Base-by-base conservation (phyloP, 2,329 filamentous ascomycete genomes). In the Fusarium newnesense region DNA sequence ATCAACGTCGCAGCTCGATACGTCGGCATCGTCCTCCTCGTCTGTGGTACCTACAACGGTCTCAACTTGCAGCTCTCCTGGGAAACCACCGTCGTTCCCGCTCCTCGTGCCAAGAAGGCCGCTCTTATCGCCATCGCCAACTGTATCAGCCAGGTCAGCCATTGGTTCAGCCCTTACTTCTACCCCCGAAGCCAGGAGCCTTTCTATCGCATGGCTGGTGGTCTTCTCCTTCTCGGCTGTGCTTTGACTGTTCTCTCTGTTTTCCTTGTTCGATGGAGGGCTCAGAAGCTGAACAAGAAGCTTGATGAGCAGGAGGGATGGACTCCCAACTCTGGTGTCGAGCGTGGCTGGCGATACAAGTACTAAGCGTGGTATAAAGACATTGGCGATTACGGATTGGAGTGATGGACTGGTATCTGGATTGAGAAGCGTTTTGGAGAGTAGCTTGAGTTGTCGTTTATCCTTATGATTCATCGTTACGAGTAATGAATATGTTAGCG, bases 161-260 rank as follows among this genome's bases (percentile, higher is more conserved):
- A 85, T 50, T 84, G 83, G 83, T 84, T 84, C 64, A 83, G 79
- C 3, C 83, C 83, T 0, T 83, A 84, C 66, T 84, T 85, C 65
- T 81, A 78, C 13, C 71, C 78, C 2, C 60, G 63, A 21, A 74
- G 75, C 47, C 78, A 80, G 37, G 79, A 79, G 39, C 79, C 79
- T 7, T 77, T 75, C 32, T 80, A 80, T 49, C 75, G 77, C 16
- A 77, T 77, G 13, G 79, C 77, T 9, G 78, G 79, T 16, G 79
- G 79, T 10, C 28, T 60, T n/a, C 39, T 61, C 5, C 40, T 43
- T n/a, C 69, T 70, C 7, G 40, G 66, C 21, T 61, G 64, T 5
- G 54, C 57, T 9, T 50, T 49, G 50, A 69, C 66, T 40, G 11
- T 56, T 5, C 24, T 63, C 16, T 66, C 50, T 15, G 43, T 26